Conservation (phyloP, 2,329 filamentous ascomycete genomes). For the Sclerotinia spermophila region DNA sequence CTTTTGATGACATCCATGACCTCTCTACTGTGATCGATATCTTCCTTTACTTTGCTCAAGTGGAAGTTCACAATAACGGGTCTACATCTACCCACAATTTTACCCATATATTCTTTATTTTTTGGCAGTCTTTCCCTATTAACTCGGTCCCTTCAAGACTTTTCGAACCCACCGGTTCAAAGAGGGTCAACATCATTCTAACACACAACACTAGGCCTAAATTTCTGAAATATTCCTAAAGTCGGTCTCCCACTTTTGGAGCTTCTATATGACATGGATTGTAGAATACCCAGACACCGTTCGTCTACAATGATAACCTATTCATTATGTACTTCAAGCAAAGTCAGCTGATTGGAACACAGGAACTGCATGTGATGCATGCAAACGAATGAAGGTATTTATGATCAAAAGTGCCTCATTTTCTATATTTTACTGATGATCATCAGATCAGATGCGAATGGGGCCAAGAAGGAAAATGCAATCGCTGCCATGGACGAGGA, state of each 20-base stretch:
- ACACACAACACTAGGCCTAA: background rate
- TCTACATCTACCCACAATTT: background rate
- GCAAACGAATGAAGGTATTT: constrained; percentile 31
- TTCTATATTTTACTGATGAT: background rate
- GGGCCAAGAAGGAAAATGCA: constrained; percentile 25
- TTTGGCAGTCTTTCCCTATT: background rate
- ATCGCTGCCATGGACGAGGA: constrained; percentile 25
- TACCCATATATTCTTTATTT: background rate
- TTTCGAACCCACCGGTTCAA: background rate
- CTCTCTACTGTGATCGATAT: background rate
- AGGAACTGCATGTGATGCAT: constrained; percentile 31
- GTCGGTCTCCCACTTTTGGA: background rate
- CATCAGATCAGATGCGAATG: constrained; percentile 30
- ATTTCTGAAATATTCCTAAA: background rate
- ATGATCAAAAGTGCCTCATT: constrained; percentile 7
- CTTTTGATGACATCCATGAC: background rate
- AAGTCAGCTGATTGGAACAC: constrained; percentile 17
- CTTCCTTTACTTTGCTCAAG: background rate
- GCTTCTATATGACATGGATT: background rate
- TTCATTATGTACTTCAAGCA: background rate
- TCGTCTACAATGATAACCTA: background rate
- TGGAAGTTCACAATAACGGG: background rate
- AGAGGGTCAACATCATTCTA: background rate
- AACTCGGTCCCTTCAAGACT: background rate
- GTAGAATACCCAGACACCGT: constrained; percentile 11